A percentile compares a stretch with the other conserved stretches of the same genome.
Conservation (phyloP, 495 filamentous ascomycete species). For the Thermothielavioides terrestris region DNA sequence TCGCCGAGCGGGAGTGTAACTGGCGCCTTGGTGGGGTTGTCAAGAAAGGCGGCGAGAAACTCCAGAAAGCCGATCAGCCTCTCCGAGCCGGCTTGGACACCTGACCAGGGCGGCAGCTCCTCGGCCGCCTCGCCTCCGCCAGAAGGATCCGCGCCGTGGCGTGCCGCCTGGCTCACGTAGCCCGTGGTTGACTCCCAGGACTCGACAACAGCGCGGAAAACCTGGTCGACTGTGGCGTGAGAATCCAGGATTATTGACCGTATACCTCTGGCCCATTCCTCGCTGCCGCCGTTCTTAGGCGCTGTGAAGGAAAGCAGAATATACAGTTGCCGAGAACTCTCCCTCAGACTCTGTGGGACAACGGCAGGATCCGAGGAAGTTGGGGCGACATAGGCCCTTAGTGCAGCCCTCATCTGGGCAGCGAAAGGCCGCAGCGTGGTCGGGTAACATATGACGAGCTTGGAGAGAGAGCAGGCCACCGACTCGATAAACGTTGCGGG, state of each 20-base stretch:
- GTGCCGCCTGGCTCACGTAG: slow-evolving; percentile 23
- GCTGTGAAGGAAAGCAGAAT: slow-evolving; percentile 65
- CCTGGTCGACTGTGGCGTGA: slow-evolving; percentile 60
- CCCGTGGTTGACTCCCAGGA: slow-evolving; percentile 60
- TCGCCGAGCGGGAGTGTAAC: slow-evolving; percentile 56
- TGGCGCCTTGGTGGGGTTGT: slow-evolving; percentile 47
- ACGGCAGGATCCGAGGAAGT: slow-evolving; percentile 39
- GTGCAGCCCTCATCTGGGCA: slow-evolving; percentile 52
- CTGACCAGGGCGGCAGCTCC: slow-evolving; percentile 59
- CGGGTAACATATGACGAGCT: slow-evolving; percentile 65
- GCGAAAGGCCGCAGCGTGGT: slow-evolving; percentile 70
- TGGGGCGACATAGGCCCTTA: slow-evolving; percentile 49
- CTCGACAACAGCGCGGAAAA: slow-evolving; percentile 69
- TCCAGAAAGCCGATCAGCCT: slow-evolving; percentile 55
- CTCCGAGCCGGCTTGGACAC: slow-evolving; percentile 60
- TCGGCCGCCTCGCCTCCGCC: slow-evolving; percentile 34
- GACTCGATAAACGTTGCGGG: slow-evolving; percentile 47
- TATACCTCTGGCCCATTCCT: slow-evolving; percentile 65
- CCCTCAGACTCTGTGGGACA: slow-evolving; percentile 41
- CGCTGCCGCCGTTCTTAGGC: slow-evolving; percentile 59
- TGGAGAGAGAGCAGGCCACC: slow-evolving; percentile 48
- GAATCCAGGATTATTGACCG: slow-evolving; percentile 48
- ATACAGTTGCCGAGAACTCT: slow-evolving; percentile 50
- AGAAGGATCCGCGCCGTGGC: slow-evolving; percentile 32
- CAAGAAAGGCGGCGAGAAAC: slow-evolving; percentile 44